These are phyloP conservation scores for Cnidoscolus chayamansa DNA, from an alignment of 441 rosid genomes.

Conservation along the genomic window DNA sequence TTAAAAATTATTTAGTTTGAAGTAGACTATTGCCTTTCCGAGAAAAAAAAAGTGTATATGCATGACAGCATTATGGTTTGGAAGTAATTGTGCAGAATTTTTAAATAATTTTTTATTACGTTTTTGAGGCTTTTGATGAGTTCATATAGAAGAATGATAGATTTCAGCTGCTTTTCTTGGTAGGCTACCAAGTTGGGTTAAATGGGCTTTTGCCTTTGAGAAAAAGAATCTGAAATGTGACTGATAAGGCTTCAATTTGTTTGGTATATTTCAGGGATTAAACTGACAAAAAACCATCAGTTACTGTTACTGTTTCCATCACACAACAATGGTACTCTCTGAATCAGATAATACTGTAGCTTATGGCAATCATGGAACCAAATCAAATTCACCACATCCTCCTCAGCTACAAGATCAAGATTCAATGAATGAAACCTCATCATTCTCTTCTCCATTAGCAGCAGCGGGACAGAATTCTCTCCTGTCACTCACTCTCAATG, in stretches of 20 bases:
- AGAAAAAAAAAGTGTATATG: too few species aligned
- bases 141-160: too few species aligned
- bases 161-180: too few species aligned
- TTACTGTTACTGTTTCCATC: not conserved
- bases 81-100: not conserved
- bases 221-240: too few species aligned
- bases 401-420: conserved; percentile 25
- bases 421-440: conserved; percentile 30
- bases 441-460: conserved; percentile 34
- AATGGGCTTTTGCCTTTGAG: too few species aligned
- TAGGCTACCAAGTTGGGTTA: too few species aligned
- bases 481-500: conserved; percentile 65
- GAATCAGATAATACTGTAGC: conserved; percentile 24
- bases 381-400: conserved; percentile 12
- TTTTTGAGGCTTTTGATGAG: too few species aligned
- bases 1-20: not conserved
- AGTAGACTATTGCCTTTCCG: not conserved
- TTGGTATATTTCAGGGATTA: not conserved
- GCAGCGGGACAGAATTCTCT: conserved; percentile 47
- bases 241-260: not conserved
- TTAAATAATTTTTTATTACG: too few species aligned
- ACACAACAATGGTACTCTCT: conserved; percentile 31
- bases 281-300: not conserved
- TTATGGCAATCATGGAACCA: conserved; percentile 19
- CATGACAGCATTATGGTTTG: not conserved